phyloP scores from a whole-genome alignment of 139 green algal genomes.

The Deuterostichococcus epilithicus region DNA sequence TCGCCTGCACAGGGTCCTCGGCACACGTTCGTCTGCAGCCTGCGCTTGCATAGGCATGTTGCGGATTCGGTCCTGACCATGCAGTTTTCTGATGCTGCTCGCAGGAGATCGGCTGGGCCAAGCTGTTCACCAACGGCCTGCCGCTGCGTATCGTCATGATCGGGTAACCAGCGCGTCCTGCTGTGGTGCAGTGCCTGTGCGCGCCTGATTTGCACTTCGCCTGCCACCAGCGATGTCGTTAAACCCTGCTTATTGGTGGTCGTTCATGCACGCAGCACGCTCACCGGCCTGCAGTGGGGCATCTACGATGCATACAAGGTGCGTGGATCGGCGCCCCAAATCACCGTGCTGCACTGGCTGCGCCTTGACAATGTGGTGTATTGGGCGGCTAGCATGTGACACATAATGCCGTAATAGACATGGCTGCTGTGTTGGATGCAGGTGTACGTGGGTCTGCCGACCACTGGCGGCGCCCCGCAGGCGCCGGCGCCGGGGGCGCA shows the following conservation, averaged over 20 bases:
- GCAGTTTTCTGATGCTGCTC: neutral
- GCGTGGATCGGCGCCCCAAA: too few species aligned
- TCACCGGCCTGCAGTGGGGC: conserved; percentile 82
- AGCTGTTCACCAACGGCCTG: conserved; percentile 79
- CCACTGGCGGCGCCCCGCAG: neutral
- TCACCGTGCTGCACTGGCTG: too few species aligned
- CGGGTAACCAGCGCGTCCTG: conserved; percentile 23
- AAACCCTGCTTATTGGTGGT: too few species aligned
- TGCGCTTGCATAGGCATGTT: neutral
- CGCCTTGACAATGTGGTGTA: too few species aligned
- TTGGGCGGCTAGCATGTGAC: too few species aligned
- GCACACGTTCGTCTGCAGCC: neutral
- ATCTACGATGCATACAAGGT: conserved; percentile 52
- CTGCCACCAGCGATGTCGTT: too few species aligned
- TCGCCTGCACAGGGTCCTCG: neutral
- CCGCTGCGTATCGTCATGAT: conserved; percentile 91
- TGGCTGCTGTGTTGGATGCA: conserved; percentile 10
- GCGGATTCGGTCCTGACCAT: neutral
- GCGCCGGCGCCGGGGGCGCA: neutral
- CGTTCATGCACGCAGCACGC: conserved; percentile 33
- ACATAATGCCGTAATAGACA: neutral
- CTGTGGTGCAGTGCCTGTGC: too few species aligned
- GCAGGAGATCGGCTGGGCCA: conserved; percentile 71
- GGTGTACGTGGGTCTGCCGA: neutral
- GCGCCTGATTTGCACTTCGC: too few species aligned